Evolutionary conservation across 352 stramenopile species (phyloP), one percentile per base, ranked within the genome.

Genomic region (Phytophthora fragariaefolia): DNA sequence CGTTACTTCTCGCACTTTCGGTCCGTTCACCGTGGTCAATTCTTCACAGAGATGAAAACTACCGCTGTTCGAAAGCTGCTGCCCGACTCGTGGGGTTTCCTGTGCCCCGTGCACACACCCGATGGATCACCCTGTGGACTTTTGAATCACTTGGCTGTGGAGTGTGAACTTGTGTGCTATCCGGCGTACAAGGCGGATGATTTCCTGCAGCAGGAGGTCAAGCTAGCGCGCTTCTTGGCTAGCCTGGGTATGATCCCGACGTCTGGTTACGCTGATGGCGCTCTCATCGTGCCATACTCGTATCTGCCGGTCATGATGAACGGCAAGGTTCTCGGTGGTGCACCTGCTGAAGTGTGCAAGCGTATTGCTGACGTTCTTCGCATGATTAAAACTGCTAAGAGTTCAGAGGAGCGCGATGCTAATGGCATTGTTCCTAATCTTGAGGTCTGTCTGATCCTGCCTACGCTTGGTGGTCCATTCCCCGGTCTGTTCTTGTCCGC

Each of bases 1-100:
- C 85, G 98, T 30, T 99, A 99, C 83, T 97, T 99, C 45, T 97
- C 96, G 40, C 98, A 99, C 77, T 99, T 99, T 77, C 92, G 97
- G 7, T 98, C 93, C 38, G 97, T 99, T 24, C 98, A 99, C 70
- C 92, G 98, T 79, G 98, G 98, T 23, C 96, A 99, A 73, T 99
- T 99, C 74, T 99, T 99, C 75, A 99, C 97, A 32, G 98, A 99
- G 72, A 99, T 99, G 98, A 99, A 99, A 77, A 99, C 97, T 36
- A 99, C 98, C 10, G 87, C 97, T 7, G 97, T 99, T 46, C 89
- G 98, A 38, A 99, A 99, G 74, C 77, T 99, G 40, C 84, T 99
- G 20, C 97, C 97, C 1, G 97, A 99, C 74, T 98, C 97, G 57
- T 99, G 98, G 97, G 98, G 98, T 7, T 99, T 99, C 71, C 63